Evolutionary conservation across 169 alveolate species (phyloP).

Genomic region (Amoebophrya sp.): DNA sequence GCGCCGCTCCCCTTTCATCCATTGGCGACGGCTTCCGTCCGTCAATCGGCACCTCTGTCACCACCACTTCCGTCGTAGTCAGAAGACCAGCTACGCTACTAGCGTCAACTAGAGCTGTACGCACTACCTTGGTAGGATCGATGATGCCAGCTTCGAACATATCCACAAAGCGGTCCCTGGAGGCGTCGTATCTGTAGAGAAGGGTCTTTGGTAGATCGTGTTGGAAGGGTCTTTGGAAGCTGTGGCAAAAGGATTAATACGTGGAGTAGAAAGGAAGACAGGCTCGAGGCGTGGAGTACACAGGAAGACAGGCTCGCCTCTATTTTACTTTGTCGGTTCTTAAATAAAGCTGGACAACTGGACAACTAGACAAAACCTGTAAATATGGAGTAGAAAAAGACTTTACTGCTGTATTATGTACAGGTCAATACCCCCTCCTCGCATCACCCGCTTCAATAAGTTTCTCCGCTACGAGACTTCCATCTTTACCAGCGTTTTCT

Average conservation of each 20-base stretch:
- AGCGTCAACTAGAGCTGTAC: constrained; percentile 94
- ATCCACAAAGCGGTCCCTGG: neutral
- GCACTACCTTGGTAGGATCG: constrained; percentile 98
- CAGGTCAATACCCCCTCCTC: neutral
- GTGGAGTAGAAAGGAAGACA: too few relatives aligned
- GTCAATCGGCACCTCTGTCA: neutral
- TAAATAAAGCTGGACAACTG: too few relatives aligned
- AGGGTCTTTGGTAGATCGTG: too few relatives aligned
- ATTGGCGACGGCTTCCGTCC: neutral
- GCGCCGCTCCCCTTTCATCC: too few relatives aligned
- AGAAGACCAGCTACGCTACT: constrained; percentile 94
- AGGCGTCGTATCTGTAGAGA: neutral
- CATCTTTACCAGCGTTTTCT: constrained; percentile 97
- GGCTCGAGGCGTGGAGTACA: too few relatives aligned
- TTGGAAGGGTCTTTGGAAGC: too few relatives aligned
- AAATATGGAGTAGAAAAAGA: too few relatives aligned
- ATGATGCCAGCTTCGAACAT: neutral
- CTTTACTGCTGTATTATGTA: too few relatives aligned
- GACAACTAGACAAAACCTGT: too few relatives aligned
- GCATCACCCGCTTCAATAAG: constrained; percentile 51
- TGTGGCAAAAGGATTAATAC: too few relatives aligned
- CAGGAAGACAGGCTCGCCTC: too few relatives aligned
- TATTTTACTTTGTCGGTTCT: too few relatives aligned
- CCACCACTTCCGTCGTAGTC: constrained; percentile 90
- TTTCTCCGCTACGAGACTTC: constrained; percentile 90